These are phyloP conservation scores for Sporisorium exsertum DNA, from an alignment of 1,284 basidiomycete species.

Conservation along the genomic window DNA sequence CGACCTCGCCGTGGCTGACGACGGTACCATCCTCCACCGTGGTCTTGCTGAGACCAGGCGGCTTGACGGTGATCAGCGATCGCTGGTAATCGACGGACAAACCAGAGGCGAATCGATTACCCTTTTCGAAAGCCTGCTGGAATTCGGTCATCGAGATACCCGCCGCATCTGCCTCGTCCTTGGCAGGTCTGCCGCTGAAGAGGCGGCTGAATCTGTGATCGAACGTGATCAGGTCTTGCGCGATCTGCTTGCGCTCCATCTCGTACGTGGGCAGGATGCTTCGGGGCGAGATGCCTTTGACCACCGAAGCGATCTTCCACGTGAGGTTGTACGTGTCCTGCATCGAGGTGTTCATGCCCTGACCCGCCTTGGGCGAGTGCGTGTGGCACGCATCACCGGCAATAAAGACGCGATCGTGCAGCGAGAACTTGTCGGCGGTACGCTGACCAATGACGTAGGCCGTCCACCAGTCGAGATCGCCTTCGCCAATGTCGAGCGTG, in stretches of 20 bases:
- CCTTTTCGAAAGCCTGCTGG: conserved; percentile 70
- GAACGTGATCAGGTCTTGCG: conserved; percentile 80
- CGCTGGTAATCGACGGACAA: conserved; percentile 34
- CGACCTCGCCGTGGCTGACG: conserved; percentile 16
- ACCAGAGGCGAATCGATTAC: conserved; percentile 36
- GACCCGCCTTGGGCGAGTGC: conserved; percentile 81
- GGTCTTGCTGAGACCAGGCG: conserved; percentile 19
- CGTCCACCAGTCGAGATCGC: conserved; percentile 79
- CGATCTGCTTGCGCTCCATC: conserved; percentile 74
- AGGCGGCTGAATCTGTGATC: conserved; percentile 80
- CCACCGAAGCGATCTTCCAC: conserved; percentile 77
- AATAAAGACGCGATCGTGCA: conserved; percentile 37
- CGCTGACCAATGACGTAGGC: conserved; percentile 48
- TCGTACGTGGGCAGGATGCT: conserved; percentile 76
- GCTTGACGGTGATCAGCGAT: conserved; percentile 33
- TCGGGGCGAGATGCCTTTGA: conserved; percentile 78
- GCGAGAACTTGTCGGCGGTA: conserved; percentile 31
- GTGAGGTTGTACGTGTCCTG: conserved; percentile 74
- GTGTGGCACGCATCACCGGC: conserved; percentile 74
- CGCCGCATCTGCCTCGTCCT: conserved; percentile 73
- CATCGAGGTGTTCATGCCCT: conserved; percentile 84
- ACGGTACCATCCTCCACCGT: conserved; percentile 22
- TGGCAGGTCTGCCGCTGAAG: conserved; percentile 80
- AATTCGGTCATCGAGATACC: conserved; percentile 79
- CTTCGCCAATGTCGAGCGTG: conserved; percentile 74